phyloP scores from a whole-genome alignment of 306 rosid species.

The Psophocarpus tetragonolobus region DNA sequence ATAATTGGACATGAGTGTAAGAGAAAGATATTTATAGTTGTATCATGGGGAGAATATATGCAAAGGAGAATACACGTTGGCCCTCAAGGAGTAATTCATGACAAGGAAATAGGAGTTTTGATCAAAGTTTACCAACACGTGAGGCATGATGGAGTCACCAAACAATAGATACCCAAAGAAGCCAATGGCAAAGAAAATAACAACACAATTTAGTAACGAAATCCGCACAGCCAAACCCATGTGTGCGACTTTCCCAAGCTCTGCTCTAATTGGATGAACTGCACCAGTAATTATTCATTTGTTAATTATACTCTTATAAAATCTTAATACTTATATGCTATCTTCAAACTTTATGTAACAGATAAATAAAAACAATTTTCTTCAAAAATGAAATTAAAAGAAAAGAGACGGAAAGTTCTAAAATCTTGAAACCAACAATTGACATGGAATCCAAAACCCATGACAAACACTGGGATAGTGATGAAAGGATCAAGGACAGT shows the following conservation, averaged over 20 bases:
- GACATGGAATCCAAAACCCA: slow-evolving; percentile 61
- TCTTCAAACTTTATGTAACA: neutral
- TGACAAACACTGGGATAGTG: slow-evolving; percentile 55
- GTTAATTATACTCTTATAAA: no score
- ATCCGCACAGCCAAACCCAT: slow-evolving; percentile 46
- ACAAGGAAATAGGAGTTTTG: slow-evolving; percentile 49
- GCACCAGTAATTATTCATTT: slow-evolving; percentile 25
- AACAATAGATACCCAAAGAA: slow-evolving; percentile 65
- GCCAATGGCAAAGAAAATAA: slow-evolving; percentile 55
- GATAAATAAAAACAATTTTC: neutral
- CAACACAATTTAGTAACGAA: slow-evolving; percentile 42
- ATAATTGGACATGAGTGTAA: no score
- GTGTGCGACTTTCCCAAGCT: slow-evolving; percentile 46
- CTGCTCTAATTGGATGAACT: slow-evolving; percentile 77
- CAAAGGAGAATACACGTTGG: slow-evolving; percentile 61
- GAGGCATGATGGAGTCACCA: slow-evolving; percentile 56
- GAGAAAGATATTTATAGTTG: no score
- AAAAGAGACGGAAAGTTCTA: neutral
- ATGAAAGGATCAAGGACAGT: slow-evolving; percentile 56
- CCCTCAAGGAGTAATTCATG: slow-evolving; percentile 51
- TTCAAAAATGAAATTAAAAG: neutral
- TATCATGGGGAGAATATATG: no score
- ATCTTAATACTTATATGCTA: no score
- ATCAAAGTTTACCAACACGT: slow-evolving; percentile 61
- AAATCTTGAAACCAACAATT: slow-evolving; percentile 43